A percentile compares a stretch with the other conserved stretches of the same genome.
Evolutionary conservation across 768 basidiomycete genomes (phyloP).

Genomic region (Mycena latifolia): DNA sequence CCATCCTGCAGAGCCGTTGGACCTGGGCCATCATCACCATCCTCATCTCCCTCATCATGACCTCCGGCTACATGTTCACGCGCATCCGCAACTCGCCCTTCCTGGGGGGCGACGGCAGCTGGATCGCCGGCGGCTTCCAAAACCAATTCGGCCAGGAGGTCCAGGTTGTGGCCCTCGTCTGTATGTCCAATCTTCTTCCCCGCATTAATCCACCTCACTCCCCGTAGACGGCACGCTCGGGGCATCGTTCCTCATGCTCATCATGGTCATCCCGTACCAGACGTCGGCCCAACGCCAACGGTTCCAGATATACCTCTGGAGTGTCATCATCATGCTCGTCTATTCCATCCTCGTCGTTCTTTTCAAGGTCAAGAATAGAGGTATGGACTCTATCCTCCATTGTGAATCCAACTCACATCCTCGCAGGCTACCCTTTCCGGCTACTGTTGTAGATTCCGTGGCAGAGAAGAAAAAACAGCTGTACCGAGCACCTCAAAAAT

Average conservation of each 20-base stretch:
- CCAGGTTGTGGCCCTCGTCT: constrained; percentile 86
- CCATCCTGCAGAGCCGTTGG: constrained; percentile 81
- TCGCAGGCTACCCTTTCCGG: constrained; percentile 83
- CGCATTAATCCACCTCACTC: constrained; percentile 25
- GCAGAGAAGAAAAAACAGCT: constrained; percentile 22
- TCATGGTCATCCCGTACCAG: constrained; percentile 84
- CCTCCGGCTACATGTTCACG: constrained; percentile 96
- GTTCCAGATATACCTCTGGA: constrained; percentile 92
- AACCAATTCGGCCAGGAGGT: constrained; percentile 95
- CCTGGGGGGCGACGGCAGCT: constrained; percentile 70
- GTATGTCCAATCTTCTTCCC: constrained; percentile 62
- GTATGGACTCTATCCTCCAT: constrained; percentile 53
- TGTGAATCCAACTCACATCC: constrained; percentile 10
- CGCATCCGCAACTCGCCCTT: constrained; percentile 89
- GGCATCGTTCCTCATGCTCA: constrained; percentile 83
- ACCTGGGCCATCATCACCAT: constrained; percentile 77
- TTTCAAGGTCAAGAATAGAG: constrained; percentile 93
- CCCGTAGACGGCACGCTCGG: constrained; percentile 85
- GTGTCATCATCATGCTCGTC: constrained; percentile 81
- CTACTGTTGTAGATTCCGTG: constrained; percentile 65
- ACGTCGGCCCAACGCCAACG: constrained; percentile 81
- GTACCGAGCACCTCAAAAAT: constrained; percentile 18
- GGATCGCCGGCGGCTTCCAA: constrained; percentile 91
- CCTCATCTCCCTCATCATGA: constrained; percentile 83
- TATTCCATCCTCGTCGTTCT: constrained; percentile 90